A percentile compares a stretch with the other conserved stretches of the same genome.
Conservation (phyloP, 2,329 filamentous ascomycete species). For the Epichloe typhina region DNA sequence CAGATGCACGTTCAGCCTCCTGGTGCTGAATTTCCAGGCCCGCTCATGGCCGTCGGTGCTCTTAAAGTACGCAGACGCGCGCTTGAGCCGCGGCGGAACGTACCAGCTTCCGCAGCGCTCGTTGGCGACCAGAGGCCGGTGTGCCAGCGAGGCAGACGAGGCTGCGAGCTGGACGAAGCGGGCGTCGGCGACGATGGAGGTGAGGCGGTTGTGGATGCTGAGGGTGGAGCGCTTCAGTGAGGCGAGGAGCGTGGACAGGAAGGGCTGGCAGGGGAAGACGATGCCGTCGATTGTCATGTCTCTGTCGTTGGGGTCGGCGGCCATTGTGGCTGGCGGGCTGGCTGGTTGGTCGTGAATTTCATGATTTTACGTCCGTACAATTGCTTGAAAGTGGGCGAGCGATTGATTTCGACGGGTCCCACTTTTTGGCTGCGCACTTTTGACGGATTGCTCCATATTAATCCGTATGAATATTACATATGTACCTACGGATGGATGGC, state of each 20-base stretch:
- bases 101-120: slow-evolving; percentile 97
- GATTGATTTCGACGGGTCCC: background rate
- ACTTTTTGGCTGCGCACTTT: background rate
- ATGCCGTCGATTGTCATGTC: slow-evolving; percentile 26
- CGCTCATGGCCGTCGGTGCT: slow-evolving; percentile 89
- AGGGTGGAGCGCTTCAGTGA: slow-evolving; percentile 66
- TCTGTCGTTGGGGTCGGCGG: background rate
- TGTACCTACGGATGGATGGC: too few species aligned
- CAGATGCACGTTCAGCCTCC: slow-evolving; percentile 75
- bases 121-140: slow-evolving; percentile 74
- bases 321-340: background rate
- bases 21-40: slow-evolving; percentile 79
- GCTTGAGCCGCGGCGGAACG: slow-evolving; percentile 51
- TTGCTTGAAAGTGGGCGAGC: background rate
- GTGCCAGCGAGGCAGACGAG: slow-evolving; percentile 24
- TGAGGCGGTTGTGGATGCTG: slow-evolving; percentile 67
- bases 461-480: too few species aligned
- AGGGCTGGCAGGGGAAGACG: slow-evolving; percentile 42
- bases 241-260: slow-evolving; percentile 55
- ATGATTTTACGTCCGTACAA: background rate
- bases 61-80: slow-evolving; percentile 84
- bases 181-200: slow-evolving; percentile 66
- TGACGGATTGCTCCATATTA: too few species aligned
- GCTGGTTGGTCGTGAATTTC: background rate
- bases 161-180: slow-evolving; percentile 55